A percentile compares a stretch with the other conserved stretches of the same genome.
These are phyloP conservation scores for Acidiella bohemica DNA, from an alignment of 495 filamentous ascomycete species.

Conservation along the genomic window DNA sequence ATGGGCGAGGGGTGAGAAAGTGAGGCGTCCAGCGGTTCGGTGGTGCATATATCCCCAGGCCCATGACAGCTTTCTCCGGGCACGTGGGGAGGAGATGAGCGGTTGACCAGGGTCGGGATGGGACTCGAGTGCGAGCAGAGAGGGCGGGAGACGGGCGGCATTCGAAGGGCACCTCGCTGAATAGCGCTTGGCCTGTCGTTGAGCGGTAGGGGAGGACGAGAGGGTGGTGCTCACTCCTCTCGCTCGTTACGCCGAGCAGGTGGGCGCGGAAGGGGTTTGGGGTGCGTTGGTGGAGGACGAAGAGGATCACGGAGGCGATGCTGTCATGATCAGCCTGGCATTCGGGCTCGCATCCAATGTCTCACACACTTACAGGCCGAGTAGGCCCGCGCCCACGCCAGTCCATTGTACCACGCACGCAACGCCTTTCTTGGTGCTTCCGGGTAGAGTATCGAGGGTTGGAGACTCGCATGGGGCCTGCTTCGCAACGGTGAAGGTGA, in stretches of 20 bases:
- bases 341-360: neutral
- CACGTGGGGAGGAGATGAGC: constrained; percentile 5
- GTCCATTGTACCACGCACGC: constrained; percentile 7
- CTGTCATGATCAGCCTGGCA: neutral
- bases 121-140: constrained; percentile 8
- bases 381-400: constrained; percentile 5
- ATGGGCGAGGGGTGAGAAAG: constrained; percentile 12
- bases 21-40: constrained; percentile 1
- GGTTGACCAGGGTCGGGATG: constrained; percentile 2
- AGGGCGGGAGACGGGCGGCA: constrained; percentile 14
- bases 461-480: neutral
- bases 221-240: neutral
- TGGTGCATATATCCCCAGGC: constrained; percentile 13
- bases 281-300: constrained; percentile 9
- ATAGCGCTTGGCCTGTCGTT: neutral
- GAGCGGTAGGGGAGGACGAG: constrained; percentile 2
- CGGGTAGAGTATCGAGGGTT: too few relatives aligned
- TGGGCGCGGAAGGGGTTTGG: constrained; percentile 8
- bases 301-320: constrained; percentile 1
- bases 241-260: constrained; percentile 10
- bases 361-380: constrained; percentile 5
- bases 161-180: constrained; percentile 14
- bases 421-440: neutral
- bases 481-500: constrained; percentile 6
- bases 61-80: constrained; percentile 8